Conservation (phyloP, 1,139 yeast species). For the Geotrichum fermentans region DNA sequence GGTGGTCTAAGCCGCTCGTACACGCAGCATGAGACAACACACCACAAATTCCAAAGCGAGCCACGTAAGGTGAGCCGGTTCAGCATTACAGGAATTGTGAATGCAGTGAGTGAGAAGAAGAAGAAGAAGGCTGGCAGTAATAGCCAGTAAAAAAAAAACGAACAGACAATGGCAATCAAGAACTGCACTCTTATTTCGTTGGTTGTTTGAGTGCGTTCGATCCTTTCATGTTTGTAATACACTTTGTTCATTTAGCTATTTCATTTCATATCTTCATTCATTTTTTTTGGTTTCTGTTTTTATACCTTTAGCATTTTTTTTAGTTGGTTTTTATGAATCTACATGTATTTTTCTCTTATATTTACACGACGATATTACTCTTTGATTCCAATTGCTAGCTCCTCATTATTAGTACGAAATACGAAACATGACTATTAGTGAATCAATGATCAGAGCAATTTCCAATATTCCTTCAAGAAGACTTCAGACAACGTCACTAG, state of each 20-base stretch:
- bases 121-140: too few species aligned
- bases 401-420: too few species aligned
- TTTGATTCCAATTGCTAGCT: too few species aligned
- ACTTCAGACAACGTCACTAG: too few species aligned
- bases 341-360: neutral
- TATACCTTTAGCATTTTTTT: neutral
- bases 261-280: neutral
- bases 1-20: neutral
- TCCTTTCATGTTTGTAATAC: too few species aligned
- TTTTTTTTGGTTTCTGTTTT: neutral
- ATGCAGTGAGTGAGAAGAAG: constrained; percentile 8
- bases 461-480: too few species aligned
- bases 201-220: too few species aligned
- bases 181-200: too few species aligned
- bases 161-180: too few species aligned
- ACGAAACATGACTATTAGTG: too few species aligned
- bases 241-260: neutral
- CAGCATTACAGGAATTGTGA: constrained; percentile 9
- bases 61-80: constrained; percentile 5
- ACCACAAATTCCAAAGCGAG: neutral
- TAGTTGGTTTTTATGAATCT: neutral
- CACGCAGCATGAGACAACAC: neutral
- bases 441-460: too few species aligned
- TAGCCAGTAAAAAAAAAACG: too few species aligned
- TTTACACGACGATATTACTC: neutral